Evolutionary conservation across 164 flowering plant genomes (phyloP).

Genomic region (Stephania japonica): DNA sequence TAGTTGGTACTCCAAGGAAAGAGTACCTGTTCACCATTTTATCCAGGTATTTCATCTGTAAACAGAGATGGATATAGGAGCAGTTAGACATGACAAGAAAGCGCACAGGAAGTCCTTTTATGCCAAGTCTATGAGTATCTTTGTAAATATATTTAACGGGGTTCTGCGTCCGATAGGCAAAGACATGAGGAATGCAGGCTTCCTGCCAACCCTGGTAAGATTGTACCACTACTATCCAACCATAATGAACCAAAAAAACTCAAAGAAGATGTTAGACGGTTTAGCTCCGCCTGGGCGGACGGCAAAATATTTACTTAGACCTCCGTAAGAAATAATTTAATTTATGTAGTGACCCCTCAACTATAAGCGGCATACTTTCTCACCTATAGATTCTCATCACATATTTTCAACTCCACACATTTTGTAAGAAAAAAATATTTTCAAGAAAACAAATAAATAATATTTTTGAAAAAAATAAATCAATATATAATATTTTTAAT

Average conservation of each 20-base stretch:
- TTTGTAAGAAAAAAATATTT: too few species aligned
- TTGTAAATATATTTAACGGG: conserved; percentile 23
- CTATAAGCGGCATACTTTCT: too few species aligned
- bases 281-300: too few species aligned
- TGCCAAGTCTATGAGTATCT: conserved; percentile 30
- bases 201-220: not conserved
- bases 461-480: too few species aligned
- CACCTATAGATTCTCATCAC: too few species aligned
- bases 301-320: too few species aligned
- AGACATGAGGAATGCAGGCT: conserved; percentile 21
- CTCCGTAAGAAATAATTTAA: too few species aligned
- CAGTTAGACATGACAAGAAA: conserved; percentile 17
- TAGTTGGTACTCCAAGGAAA: not conserved
- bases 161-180: conserved; percentile 33
- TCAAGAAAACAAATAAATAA: too few species aligned
- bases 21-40: conserved; percentile 6
- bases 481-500: too few species aligned
- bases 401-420: too few species aligned
- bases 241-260: conserved; percentile 13
- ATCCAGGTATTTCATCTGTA: not conserved
- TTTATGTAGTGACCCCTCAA: too few species aligned
- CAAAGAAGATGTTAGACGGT: too few species aligned
- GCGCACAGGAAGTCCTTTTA: conserved; percentile 24
- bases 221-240: not conserved
- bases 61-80: not conserved